Conservation (phyloP, 192 early-diverging fungal genomes). For the Helicostylum pulchrum region DNA sequence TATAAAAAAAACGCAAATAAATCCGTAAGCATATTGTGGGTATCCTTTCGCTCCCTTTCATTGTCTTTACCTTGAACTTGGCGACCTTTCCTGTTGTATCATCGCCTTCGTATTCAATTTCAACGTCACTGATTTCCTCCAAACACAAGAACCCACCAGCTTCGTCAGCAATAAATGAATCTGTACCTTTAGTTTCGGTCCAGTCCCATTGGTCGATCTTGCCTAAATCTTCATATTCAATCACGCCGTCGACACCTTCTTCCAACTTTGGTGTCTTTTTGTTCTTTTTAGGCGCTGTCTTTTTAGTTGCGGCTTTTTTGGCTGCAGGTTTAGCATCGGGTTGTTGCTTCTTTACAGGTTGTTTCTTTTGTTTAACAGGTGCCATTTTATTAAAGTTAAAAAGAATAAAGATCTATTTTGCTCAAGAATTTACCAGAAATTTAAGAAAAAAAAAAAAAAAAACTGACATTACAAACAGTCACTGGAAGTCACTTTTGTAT, state of each 20-base stretch:
- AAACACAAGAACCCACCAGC: slow-evolving; percentile 80
- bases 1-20: slow-evolving; percentile 12
- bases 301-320: not conserved
- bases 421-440: too few relatives aligned
- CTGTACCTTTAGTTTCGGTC: slow-evolving; percentile 49
- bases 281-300: not conserved
- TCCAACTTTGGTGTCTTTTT: not conserved
- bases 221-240: slow-evolving; percentile 34
- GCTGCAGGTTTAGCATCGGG: not conserved
- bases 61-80: slow-evolving; percentile 63
- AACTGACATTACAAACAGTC: too few relatives aligned
- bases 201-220: slow-evolving; percentile 54
- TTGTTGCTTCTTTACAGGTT: not conserved
- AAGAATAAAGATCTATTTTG: too few relatives aligned
- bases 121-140: slow-evolving; percentile 84
- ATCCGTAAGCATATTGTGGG: slow-evolving; percentile 13
- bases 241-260: not conserved
- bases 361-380: not conserved
- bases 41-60: not conserved
- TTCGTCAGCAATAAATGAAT: slow-evolving; percentile 59
- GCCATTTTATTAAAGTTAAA: not conserved
- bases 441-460: too few relatives aligned
- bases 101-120: slow-evolving; percentile 69
- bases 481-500: too few relatives aligned
- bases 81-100: slow-evolving; percentile 61